Base-by-base conservation (phyloP, 257 asterid species). In the Paulownia fortunei region DNA sequence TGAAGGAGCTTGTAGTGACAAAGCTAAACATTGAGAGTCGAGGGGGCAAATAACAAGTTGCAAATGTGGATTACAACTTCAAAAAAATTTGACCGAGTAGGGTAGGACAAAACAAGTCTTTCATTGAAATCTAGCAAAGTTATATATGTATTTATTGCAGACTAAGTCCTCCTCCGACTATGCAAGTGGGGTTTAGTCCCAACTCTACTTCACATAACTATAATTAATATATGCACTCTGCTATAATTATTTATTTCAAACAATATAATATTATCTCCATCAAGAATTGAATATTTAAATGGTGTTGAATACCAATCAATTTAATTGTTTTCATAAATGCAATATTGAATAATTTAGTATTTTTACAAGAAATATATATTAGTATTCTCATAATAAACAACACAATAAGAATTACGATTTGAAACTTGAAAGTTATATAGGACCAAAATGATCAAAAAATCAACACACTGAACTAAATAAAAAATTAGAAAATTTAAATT, bases 91-190 rank as follows among this genome's bases (percentile, higher is more conserved):
- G n/a, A n/a, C n/a, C n/a, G 3, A 23, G 5, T 42, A 41, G 34
- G 10, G 24, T 1, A 69, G 55, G 55, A 66, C 61, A 69, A 27
- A 27, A 6, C 58, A 69, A 69, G 8, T 46, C 61, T 46, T 44
- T 69, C 27, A 6, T 70, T 24, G 65, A 71, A 71, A 52, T 71
- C 65, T 51, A 51, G 13, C 76, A 26, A 26, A 16, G 15, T 15
- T 51, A n/a, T n/a, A n/a, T 47, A 42, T 24, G 6, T 23, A 46
- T 69, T 24, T 69, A 69, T 44, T 67, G 37, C 19, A 36, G 19
- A 37, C 23, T 65, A 32, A 34, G 15, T 16, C 36, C 9, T 63
- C 49, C 26, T 13, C 16, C 37, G 10, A 3, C 23, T 16, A 0
- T 34, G 47, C n/a, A n/a, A n/a, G n/a, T n/a, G n/a, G n/a, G n/a